A percentile compares a stretch with the other conserved stretches of the same genome.
phyloP scores from a whole-genome alignment of 2,329 filamentous ascomycete species.

The Raffaelea albimanens region DNA sequence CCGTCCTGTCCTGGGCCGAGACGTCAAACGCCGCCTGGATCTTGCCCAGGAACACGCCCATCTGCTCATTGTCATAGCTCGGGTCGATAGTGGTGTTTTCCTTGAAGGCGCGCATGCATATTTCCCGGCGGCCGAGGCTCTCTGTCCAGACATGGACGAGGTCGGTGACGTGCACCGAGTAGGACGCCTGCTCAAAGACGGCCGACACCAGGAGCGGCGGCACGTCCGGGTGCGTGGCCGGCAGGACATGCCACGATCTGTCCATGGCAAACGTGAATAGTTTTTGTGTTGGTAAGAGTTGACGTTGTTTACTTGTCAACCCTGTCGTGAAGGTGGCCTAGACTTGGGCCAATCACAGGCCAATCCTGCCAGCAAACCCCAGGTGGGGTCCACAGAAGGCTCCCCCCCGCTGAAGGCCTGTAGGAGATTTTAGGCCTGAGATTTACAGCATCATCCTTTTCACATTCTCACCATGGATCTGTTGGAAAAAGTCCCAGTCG shows the following conservation, averaged over 20 bases:
- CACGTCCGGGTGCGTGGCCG: constrained; percentile 30
- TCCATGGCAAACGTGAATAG: no score
- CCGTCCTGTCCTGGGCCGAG: constrained; percentile 26
- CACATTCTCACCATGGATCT: no score
- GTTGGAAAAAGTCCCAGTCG: constrained; percentile 60
- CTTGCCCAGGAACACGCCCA: constrained; percentile 56
- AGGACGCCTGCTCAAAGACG: constrained; percentile 40
- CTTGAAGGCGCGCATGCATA: constrained; percentile 51
- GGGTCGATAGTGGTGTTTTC: constrained; percentile 66
- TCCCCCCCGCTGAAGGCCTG: no score
- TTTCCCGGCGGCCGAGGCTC: constrained; percentile 47
- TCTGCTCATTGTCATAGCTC: constrained; percentile 57
- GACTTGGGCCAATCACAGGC: no score
- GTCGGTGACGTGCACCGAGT: constrained; percentile 61
- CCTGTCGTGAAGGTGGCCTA: no score
- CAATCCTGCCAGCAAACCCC: no score
- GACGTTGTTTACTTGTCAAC: no score
- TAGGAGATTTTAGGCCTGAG: no score
- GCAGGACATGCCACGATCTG: constrained; percentile 39
- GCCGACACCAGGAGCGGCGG: constrained; percentile 58
- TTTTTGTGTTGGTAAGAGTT: no score
- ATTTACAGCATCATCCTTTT: no score
- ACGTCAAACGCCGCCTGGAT: constrained; percentile 43
- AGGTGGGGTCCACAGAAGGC: no score
- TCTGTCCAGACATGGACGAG: constrained; percentile 67